Conservation (phyloP, 106 monocot genomes). For the Vanilla planifolia region DNA sequence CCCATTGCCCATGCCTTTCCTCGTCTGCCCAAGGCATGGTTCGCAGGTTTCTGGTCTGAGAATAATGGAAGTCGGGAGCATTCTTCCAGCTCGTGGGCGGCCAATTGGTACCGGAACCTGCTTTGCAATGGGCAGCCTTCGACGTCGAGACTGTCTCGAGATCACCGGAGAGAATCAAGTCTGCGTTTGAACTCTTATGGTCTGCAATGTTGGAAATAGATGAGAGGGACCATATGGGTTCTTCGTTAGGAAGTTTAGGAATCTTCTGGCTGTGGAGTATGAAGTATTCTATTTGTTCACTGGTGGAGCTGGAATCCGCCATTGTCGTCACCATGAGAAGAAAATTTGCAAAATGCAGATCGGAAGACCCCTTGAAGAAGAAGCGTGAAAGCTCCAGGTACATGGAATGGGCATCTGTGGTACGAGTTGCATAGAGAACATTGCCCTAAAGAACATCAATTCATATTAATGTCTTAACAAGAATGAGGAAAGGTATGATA, state of each 20-base stretch:
- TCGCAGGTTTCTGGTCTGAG: slow-evolving; percentile 13
- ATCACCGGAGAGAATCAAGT: neutral
- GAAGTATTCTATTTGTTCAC: slow-evolving; percentile 70
- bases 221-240: slow-evolving; percentile 59
- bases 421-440: slow-evolving; percentile 41
- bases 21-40: neutral
- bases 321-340: slow-evolving; percentile 90
- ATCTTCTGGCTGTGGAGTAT: slow-evolving; percentile 73
- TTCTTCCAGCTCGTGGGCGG: slow-evolving; percentile 68
- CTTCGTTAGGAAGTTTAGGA: slow-evolving; percentile 58
- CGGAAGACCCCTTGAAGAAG: slow-evolving; percentile 65
- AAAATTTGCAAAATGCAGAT: slow-evolving; percentile 88
- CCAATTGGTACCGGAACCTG: slow-evolving; percentile 42
- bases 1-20: slow-evolving; percentile 1
- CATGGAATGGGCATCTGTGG: slow-evolving; percentile 59
- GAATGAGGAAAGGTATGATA: neutral
- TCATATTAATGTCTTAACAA: neutral
- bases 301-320: slow-evolving; percentile 59
- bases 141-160: slow-evolving; percentile 11
- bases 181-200: neutral
- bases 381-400: slow-evolving; percentile 83
- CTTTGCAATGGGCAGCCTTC: slow-evolving; percentile 12
- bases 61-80: slow-evolving; percentile 36
- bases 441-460: slow-evolving; percentile 48
- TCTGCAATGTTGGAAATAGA: neutral